Base-by-base conservation (phyloP, 768 basidiomycete genomes). In the Boletus rubropictus region DNA sequence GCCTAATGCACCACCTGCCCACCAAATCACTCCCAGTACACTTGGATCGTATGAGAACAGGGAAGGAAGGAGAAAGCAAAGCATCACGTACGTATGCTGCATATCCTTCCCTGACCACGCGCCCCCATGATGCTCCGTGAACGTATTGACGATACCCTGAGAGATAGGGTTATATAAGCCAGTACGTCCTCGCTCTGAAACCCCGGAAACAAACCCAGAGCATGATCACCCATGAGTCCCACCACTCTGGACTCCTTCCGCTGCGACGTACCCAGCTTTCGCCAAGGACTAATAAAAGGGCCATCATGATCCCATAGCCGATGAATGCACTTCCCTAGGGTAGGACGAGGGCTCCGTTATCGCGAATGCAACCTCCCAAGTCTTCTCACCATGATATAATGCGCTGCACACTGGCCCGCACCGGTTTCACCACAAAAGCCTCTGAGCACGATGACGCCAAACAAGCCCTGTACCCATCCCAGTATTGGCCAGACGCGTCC, bases 61-160 rank as follows among this genome's bases (percentile, higher is more conserved):
- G 15, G n/a, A 20, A 15, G 36, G 18, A 31, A 9, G 22, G 18
- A 39, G 10, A 49, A 31, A 6, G 29, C n/a, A 12, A 34, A 49
- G 39, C 24, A 35, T 6, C 10, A 73, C 86, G 53, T 60, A 89
- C 82, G 89, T 91, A 65, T 95, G 92, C 58, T 94, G 91, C 88
- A 93, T 87, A 64, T 95, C 93, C 64, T 95, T 93, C 44, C 84
- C 85, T 3, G 82, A 86, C 93, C 93, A 95, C 1, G 57, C 63
- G 17, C 74, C 75, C 7, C 89, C 88, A 40, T 81, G 86, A 61
- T 96, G 92, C 59, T 92, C 89, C 0, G 92, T 94, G 62, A 95
- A 94, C 0, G 92, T 94, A 55, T 96, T 95, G 47, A 96, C 85
- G 80, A 56, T 48, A 27, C 47, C 64, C 54, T 56, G 28, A 2